Base-by-base conservation (phyloP, 441 rosid genomes). In the Corymbia calophylla region DNA sequence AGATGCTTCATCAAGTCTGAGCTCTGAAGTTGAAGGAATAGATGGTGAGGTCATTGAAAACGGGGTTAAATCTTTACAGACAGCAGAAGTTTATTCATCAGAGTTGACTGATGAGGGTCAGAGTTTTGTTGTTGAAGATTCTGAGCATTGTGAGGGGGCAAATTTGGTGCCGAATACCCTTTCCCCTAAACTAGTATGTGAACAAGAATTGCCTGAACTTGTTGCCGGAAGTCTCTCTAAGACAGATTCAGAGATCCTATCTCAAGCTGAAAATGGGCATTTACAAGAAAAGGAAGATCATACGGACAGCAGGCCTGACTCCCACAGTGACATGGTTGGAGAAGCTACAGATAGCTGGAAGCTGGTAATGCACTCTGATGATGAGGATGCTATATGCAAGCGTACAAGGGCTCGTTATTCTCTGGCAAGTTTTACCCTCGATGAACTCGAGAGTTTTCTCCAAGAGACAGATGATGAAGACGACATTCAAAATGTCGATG, bases 381-480 rank as follows among this genome's bases (percentile, higher is more conserved):
- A 94, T 47, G 98, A 96, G 53, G 91, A 91, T 93, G 99, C 98
- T 62, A 97, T 97, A 86, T 96, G 98, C 91, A 97, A 93, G 95
- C 96, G 98, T 62, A 98, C 99, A 9, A 94, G 99, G 94, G 99
- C 99, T 49, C 93, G 94, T 10, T 97, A 97, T 93, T 98, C 99
- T 7, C 98, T 97, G 77, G 95, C 93, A 64, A 93, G 97, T 92
- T 97, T 96, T 92, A 96, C 97, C 12, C 99, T 98, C n/a, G 99
- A 98, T 93, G 99, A 98, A 89, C 98, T 97, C 21, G 99, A 98
- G 95, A 96, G 97, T 64, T 97, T 97, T 92, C 97, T 98, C 90
- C 98, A 98, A 90, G 99, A 97, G 94, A 96, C 99, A 32, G 99
- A 98, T 93, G 98, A 98, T 53, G 99, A 97, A 62, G 98, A 97